A percentile compares a stretch with the other conserved stretches of the same genome.
Evolutionary conservation across 1,139 yeast species (phyloP).

Genomic region (Cylindricascospora bacillispora): DNA sequence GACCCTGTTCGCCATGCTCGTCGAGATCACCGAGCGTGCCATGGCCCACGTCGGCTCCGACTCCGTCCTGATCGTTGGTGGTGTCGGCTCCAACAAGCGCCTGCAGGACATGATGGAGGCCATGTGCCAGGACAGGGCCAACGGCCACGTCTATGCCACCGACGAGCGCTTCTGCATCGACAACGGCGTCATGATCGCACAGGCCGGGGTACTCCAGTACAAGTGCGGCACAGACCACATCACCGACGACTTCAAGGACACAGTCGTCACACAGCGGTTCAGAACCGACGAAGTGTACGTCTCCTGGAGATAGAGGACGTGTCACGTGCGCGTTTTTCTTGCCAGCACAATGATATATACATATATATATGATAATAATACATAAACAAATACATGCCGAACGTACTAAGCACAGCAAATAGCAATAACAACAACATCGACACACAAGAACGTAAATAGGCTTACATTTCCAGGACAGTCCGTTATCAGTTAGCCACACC

Average conservation of each 20-base stretch:
- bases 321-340: too few relatives aligned
- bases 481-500: too few relatives aligned
- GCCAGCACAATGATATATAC: constrained; percentile 8
- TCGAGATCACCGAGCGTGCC: constrained; percentile 95
- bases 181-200: constrained; percentile 98
- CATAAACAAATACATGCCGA: constrained; percentile 11
- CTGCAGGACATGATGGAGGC: constrained; percentile 91
- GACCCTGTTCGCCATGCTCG: constrained; percentile 86
- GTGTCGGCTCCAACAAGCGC: constrained; percentile 89
- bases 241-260: constrained; percentile 43
- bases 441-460: too few relatives aligned
- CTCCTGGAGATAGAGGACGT: constrained; percentile 82
- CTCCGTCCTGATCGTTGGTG: constrained; percentile 92
- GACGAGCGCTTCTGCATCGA: constrained; percentile 96
- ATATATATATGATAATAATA: neutral
- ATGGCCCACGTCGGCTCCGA: constrained; percentile 92
- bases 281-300: constrained; percentile 88
- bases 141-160: constrained; percentile 82
- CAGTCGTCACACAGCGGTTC: constrained; percentile 87
- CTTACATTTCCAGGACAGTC: too few relatives aligned
- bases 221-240: constrained; percentile 67
- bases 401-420: constrained; percentile 15
- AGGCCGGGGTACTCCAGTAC: constrained; percentile 82
- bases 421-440: too few relatives aligned
- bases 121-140: constrained; percentile 75